Percentiles rank a stretch among this genome's conserved stretches.
These are phyloP conservation scores for Cladosporium cucumerinum DNA, from an alignment of 2,329 filamentous ascomycete genomes.

Conservation along the genomic window DNA sequence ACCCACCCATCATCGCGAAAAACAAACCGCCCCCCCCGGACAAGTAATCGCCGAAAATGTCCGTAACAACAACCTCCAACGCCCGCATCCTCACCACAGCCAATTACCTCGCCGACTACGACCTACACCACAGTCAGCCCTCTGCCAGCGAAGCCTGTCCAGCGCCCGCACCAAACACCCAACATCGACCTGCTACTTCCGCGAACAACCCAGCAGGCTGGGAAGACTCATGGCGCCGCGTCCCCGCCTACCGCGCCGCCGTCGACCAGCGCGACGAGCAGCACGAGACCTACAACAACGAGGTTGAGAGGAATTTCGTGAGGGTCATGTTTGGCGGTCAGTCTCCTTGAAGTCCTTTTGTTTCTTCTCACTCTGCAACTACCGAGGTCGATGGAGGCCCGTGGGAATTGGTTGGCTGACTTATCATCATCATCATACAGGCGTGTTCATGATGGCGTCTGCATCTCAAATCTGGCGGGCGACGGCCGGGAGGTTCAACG, in stretches of 20 bases:
- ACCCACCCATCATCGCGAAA: no score
- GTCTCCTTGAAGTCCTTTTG: slow-evolving; percentile 37
- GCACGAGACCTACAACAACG: slow-evolving; percentile 45
- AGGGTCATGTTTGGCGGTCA: slow-evolving; percentile 48
- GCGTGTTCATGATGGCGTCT: slow-evolving; percentile 24
- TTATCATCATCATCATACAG: no score
- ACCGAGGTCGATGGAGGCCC: no score
- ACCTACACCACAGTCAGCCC: slow-evolving; percentile 41
- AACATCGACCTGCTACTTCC: slow-evolving; percentile 17
- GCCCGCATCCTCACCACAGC: slow-evolving; percentile 34
- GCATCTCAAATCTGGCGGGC: slow-evolving; percentile 48
- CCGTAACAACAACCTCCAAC: slow-evolving; percentile 44
- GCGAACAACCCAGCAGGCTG: slow-evolving; percentile 40
- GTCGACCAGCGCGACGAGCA: slow-evolving; percentile 44
- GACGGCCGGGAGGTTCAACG: slow-evolving; percentile 49
- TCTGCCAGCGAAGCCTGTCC: slow-evolving; percentile 25
- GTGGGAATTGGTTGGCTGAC: no score
- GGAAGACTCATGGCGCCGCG: slow-evolving; percentile 47
- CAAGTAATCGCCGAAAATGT: slow-evolving; percentile 32
- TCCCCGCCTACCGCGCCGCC: slow-evolving; percentile 48
- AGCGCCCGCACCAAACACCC: slow-evolving; percentile 33
- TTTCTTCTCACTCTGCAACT: no score
- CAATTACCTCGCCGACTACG: slow-evolving; percentile 45
- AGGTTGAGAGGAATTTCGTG: slow-evolving; percentile 47
- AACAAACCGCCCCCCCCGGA: no score